Evolutionary conservation across 2,329 filamentous ascomycete genomes (phyloP).

Genomic region (Calonectria leucothoes): DNA sequence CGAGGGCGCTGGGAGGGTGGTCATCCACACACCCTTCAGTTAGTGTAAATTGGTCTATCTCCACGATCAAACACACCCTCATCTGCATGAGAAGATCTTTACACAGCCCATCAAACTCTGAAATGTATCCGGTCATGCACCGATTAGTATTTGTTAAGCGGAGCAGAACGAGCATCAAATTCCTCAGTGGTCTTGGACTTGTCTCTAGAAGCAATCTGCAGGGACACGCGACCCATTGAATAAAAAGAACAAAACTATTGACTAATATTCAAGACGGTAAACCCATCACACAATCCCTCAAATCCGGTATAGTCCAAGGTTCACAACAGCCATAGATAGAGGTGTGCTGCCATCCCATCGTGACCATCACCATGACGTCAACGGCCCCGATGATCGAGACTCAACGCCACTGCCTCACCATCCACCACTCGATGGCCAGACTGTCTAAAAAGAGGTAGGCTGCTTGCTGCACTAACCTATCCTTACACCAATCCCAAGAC

Average conservation of each 20-base stretch:
- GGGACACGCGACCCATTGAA: too few species aligned
- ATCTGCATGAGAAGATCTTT: neutral
- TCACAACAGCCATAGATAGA: neutral
- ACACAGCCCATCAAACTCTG: neutral
- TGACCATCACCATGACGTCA: slow-evolving; percentile 46
- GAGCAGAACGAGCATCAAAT: neutral
- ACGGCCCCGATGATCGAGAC: slow-evolving; percentile 34
- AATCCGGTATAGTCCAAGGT: neutral
- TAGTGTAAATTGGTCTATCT: neutral
- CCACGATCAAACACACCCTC: slow-evolving; percentile 5
- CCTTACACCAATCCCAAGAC: slow-evolving; percentile 2
- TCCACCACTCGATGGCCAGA: slow-evolving; percentile 2
- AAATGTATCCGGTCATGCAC: neutral
- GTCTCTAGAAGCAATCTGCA: neutral
- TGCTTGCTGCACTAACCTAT: neutral
- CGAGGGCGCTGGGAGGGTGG: neutral
- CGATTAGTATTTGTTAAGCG: neutral
- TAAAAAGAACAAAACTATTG: neutral
- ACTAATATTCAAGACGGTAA: too few species aligned
- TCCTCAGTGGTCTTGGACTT: too few species aligned
- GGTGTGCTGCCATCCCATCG: slow-evolving; percentile 27
- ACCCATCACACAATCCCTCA: too few species aligned
- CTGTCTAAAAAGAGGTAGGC: neutral
- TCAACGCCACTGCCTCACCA: slow-evolving; percentile 28
- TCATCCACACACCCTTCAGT: neutral